These are phyloP conservation scores for Malus hybrid DNA, from an alignment of 331 rosid genomes.

Conservation along the genomic window DNA sequence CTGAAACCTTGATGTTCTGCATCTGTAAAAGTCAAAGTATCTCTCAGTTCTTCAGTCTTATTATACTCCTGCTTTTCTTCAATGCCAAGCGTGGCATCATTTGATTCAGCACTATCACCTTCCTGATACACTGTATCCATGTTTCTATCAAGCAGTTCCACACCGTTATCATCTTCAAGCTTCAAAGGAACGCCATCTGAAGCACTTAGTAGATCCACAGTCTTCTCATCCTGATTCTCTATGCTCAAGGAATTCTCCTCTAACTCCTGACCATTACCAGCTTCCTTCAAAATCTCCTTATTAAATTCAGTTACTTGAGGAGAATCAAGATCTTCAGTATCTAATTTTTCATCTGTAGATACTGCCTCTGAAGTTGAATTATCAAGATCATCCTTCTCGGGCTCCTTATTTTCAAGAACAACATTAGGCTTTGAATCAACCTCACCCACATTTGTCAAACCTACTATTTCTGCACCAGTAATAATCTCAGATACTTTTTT, in stretches of 20 bases:
- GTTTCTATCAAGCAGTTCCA: conserved; percentile 23
- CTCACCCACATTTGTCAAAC: conserved; percentile 16
- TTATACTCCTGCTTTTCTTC: conserved; percentile 17
- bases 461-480: conserved; percentile 11
- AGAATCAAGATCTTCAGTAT: conserved; percentile 19
- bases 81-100: conserved; percentile 13
- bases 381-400: conserved; percentile 5
- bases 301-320: conserved; percentile 20
- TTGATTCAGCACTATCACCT: conserved; percentile 15
- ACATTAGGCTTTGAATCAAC: conserved; percentile 22
- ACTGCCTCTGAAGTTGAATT: conserved; percentile 6
- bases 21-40: conserved; percentile 5
- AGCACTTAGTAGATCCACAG: background rate
- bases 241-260: background rate
- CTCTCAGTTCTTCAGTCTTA: conserved; percentile 13
- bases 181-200: conserved; percentile 8
- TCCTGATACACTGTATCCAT: conserved; percentile 16
- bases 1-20: conserved; percentile 21
- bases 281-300: conserved; percentile 22
- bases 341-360: conserved; percentile 14
- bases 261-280: conserved; percentile 12
- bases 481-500: conserved; percentile 22
- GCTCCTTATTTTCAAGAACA: conserved; percentile 19
- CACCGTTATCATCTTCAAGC: conserved; percentile 9
- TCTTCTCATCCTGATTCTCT: conserved; percentile 2